Conservation (phyloP, 352 stramenopile genomes). For the Phytophthora litchii region DNA sequence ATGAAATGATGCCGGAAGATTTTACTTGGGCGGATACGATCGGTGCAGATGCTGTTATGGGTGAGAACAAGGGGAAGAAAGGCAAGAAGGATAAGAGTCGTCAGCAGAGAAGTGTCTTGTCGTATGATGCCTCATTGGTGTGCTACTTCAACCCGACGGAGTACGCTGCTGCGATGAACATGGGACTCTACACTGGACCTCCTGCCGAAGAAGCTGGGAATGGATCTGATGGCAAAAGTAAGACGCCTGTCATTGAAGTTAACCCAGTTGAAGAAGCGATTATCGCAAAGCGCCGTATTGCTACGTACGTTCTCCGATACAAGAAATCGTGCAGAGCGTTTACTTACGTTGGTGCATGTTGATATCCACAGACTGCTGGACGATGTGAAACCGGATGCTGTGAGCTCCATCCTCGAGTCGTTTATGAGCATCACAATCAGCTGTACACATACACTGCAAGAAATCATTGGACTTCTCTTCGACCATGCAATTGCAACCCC, state of each 20-base stretch:
- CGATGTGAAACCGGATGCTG: slow-evolving; percentile 46
- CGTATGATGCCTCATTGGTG: slow-evolving; percentile 76
- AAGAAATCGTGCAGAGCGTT: neutral
- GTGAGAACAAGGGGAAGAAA: slow-evolving; percentile 54
- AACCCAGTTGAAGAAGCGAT: slow-evolving; percentile 72
- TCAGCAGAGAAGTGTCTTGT: slow-evolving; percentile 40
- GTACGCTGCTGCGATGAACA: slow-evolving; percentile 65
- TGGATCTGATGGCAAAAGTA: slow-evolving; percentile 22
- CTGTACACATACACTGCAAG: slow-evolving; percentile 74
- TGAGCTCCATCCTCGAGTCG: slow-evolving; percentile 48
- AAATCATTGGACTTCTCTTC: slow-evolving; percentile 70
- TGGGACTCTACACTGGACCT: slow-evolving; percentile 63
- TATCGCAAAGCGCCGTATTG: slow-evolving; percentile 54
- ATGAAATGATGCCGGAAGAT: slow-evolving; percentile 63
- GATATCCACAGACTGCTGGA: slow-evolving; percentile 56
- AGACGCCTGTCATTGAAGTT: slow-evolving; percentile 26
- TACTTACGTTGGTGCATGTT: slow-evolving; percentile 4
- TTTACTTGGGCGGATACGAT: slow-evolving; percentile 72
- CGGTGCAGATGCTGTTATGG: slow-evolving; percentile 49
- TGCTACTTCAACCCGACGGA: slow-evolving; percentile 84
- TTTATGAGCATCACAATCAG: slow-evolving; percentile 73
- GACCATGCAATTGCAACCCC: slow-evolving; percentile 75
- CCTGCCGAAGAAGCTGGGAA: slow-evolving; percentile 22
- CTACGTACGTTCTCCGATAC: slow-evolving; percentile 42
- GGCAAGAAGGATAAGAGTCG: slow-evolving; percentile 59